Conservation (phyloP, 148 eudicot genomes). For the Spergularia bocconei region DNA sequence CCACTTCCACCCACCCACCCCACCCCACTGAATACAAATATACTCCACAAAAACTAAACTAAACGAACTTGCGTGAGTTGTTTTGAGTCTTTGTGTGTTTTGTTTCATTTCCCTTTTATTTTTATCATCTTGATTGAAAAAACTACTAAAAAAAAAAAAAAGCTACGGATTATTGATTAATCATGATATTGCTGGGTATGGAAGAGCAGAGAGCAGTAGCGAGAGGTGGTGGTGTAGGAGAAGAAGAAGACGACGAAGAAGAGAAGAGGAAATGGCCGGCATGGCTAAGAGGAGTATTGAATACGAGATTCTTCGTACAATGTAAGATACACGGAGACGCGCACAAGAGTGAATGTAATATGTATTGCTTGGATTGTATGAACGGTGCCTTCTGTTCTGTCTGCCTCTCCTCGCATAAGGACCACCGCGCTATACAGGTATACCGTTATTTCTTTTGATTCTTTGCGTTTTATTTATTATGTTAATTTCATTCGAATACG, state of each 20-base stretch:
- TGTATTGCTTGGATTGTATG: slow-evolving; percentile 89
- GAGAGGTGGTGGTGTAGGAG: not conserved
- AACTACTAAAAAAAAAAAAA: too few species aligned
- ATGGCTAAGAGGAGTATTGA: slow-evolving; percentile 65
- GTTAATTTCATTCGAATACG: too few species aligned
- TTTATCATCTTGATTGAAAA: too few species aligned
- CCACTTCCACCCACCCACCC: slow-evolving; percentile 21
- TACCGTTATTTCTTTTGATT: not conserved
- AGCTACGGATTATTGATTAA: too few species aligned
- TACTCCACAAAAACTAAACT: not conserved
- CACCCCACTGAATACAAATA: slow-evolving; percentile 5
- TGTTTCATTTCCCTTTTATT: too few species aligned
- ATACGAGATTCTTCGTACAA: slow-evolving; percentile 65
- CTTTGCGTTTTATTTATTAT: too few species aligned
- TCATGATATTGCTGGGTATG: not conserved
- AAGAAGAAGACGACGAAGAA: slow-evolving; percentile 14
- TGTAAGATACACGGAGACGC: slow-evolving; percentile 71
- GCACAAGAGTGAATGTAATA: slow-evolving; percentile 88
- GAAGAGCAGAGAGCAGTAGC: not conserved
- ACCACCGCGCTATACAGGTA: slow-evolving; percentile 86
- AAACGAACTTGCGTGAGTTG: not conserved
- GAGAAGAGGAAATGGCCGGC: slow-evolving; percentile 56
- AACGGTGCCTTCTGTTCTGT: slow-evolving; percentile 72
- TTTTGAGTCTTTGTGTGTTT: too few species aligned
- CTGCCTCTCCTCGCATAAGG: slow-evolving; percentile 59